Evolutionary conservation across 441 rosid genomes (phyloP).

Genomic region (Corymbia calophylla): DNA sequence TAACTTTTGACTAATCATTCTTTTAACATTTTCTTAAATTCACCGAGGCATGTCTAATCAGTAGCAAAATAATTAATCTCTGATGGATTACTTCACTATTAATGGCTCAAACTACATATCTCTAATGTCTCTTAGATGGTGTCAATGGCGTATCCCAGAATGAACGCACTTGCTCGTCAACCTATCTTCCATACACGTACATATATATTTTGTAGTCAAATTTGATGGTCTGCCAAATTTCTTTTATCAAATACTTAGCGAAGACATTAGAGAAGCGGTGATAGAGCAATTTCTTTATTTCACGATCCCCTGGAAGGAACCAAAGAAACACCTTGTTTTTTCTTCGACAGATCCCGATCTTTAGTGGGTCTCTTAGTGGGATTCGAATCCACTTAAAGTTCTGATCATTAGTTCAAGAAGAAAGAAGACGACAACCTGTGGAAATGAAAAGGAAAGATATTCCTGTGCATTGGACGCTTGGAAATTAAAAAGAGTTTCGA

Average conservation of each 20-base stretch:
- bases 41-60: background rate
- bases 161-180: background rate
- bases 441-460: too few relatives aligned
- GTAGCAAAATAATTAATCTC: background rate
- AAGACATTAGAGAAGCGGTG: background rate
- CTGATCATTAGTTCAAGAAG: background rate
- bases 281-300: background rate
- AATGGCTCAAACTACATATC: too few relatives aligned
- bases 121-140: background rate
- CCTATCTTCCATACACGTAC: background rate
- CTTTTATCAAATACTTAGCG: background rate
- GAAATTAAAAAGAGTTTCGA: too few relatives aligned
- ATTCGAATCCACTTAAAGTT: background rate
- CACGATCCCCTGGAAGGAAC: background rate
- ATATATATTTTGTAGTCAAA: background rate
- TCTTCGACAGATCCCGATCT: background rate
- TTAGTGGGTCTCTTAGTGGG: background rate
- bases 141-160: background rate
- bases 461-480: too few relatives aligned
- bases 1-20: too few relatives aligned
- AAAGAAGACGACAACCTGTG: background rate
- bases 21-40: too few relatives aligned
- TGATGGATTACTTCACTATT: background rate
- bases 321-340: background rate
- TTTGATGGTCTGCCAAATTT: background rate